Percentiles rank a stretch among this genome's conserved stretches.
Conservation (phyloP, 1,284 basidiomycete species). For the Puccinia triticina region DNA sequence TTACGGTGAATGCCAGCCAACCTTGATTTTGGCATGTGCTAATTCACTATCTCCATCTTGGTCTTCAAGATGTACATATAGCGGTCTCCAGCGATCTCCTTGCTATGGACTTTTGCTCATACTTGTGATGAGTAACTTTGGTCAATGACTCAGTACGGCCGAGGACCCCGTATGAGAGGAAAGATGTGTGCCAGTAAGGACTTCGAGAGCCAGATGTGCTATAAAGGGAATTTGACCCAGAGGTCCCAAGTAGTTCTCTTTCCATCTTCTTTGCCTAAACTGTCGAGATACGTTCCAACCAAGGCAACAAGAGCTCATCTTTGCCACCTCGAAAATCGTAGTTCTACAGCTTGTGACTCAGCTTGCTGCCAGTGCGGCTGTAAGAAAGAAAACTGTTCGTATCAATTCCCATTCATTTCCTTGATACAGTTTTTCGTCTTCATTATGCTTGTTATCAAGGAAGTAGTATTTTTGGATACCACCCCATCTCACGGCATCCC, state of each 20-base stretch:
- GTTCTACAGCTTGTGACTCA: not conserved
- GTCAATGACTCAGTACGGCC: not conserved
- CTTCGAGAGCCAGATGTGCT: not conserved
- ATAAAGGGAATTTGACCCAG: not conserved
- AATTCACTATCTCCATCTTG: slow-evolving; percentile 26
- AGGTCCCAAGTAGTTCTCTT: not conserved
- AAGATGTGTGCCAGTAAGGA: not conserved
- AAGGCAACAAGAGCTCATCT: not conserved
- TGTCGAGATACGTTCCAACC: not conserved
- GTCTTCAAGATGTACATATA: not conserved
- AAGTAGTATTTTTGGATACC: not conserved
- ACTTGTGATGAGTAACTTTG: slow-evolving; percentile 25
- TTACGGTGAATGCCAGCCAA: slow-evolving; percentile 15
- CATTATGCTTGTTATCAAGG: not conserved
- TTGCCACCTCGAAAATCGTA: not conserved
- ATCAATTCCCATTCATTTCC: not conserved
- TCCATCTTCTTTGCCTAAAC: not conserved
- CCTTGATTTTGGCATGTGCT: slow-evolving; percentile 21
- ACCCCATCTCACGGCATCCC: no score
- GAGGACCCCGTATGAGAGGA: not conserved
- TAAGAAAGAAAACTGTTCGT: slow-evolving; percentile 6
- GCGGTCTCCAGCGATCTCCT: slow-evolving; percentile 5
- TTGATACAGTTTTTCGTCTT: not conserved
- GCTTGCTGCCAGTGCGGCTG: no score
- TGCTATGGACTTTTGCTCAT: slow-evolving; percentile 22